Evolutionary conservation across 2,329 filamentous ascomycete genomes (phyloP), one percentile per base, ranked within the genome.

Genomic region (Calonectria fujianensis): DNA sequence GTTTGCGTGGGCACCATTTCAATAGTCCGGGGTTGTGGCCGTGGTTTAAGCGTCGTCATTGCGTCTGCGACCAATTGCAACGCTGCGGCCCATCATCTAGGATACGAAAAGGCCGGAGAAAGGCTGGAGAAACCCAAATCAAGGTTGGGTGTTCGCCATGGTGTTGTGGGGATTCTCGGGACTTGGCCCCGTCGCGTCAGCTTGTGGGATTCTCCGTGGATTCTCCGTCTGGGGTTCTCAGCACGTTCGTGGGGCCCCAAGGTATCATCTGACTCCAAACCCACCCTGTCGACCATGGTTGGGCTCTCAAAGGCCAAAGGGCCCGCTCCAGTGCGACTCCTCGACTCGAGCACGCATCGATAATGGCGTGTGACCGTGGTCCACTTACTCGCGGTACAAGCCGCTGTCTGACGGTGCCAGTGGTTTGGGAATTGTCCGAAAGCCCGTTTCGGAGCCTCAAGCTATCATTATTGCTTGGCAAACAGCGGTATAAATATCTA

Each of bases 151-250:
- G 51, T 20, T 31, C 51, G 51, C 11, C 29, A 14, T 61, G 57
- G 57, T 41, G 57, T 27, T 61, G 57, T 61, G 57, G 57, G 11
- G 57, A 61, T 61, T 35, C 32, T 7, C 32, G 20, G 54, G 52
- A 59, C 32, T 2, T 39, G 35, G 54, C 32, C 14, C 7, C n/a
- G 51, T 54, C 31, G 52, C 35, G 18, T 7, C 31, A 35, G n/a
- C n/a, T 61, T 14, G 57, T 16, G n/a, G 57, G 57, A 61, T 61
- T 61, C 57, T 61, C 57, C 57, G 57, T 39, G 14, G 57, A 61
- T 61, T 61, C 57, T 61, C 57, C 57, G 57, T 61, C 57, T 41
- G 57, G 57, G 57, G 57, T 61, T 18, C 20, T 29, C n/a, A 41
- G 35, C 24, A 27, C 24, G 3, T 24, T 61, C 57, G 57, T 61